Conservation (phyloP, 2,329 filamentous ascomycete species). For the Huntiella bhutanensis region DNA sequence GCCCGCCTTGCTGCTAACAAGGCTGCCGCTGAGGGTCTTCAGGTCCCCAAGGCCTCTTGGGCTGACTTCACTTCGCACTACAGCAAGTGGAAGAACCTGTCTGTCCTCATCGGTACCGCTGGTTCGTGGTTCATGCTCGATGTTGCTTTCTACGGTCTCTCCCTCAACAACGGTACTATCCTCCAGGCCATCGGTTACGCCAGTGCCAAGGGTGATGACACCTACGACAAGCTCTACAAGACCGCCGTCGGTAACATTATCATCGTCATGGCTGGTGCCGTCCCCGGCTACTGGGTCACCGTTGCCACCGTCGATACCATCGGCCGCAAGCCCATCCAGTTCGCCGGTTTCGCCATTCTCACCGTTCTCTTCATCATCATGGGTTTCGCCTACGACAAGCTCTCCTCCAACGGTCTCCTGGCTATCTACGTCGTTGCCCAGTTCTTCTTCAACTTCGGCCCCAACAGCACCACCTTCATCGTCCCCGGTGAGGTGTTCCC, state of each 20-base stretch:
- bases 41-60: constrained; percentile 52
- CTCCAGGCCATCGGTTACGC: constrained; percentile 54
- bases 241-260: constrained; percentile 64
- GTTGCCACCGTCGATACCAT: constrained; percentile 55
- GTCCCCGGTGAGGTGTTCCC: constrained; percentile 38
- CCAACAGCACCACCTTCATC: constrained; percentile 38
- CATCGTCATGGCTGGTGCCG: constrained; percentile 57
- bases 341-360: constrained; percentile 41
- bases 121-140: constrained; percentile 60
- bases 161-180: constrained; percentile 58
- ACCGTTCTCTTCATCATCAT: constrained; percentile 38
- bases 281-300: constrained; percentile 68
- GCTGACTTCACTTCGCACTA: constrained; percentile 55
- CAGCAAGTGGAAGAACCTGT: constrained; percentile 48
- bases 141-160: constrained; percentile 46
- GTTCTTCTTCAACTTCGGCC: constrained; percentile 38
- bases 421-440: constrained; percentile 26
- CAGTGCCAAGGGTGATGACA: constrained; percentile 24
- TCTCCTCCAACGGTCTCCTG: constrained; percentile 32
- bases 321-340: constrained; percentile 60
- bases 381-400: constrained; percentile 18
- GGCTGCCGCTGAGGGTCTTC: constrained; percentile 33
- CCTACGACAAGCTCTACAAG: constrained; percentile 54
- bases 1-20: constrained; percentile 38
- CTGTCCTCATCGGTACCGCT: constrained; percentile 29